Base-by-base conservation (phyloP, 108 stramenopile genomes). In the Cylindrotheca closterium region DNA sequence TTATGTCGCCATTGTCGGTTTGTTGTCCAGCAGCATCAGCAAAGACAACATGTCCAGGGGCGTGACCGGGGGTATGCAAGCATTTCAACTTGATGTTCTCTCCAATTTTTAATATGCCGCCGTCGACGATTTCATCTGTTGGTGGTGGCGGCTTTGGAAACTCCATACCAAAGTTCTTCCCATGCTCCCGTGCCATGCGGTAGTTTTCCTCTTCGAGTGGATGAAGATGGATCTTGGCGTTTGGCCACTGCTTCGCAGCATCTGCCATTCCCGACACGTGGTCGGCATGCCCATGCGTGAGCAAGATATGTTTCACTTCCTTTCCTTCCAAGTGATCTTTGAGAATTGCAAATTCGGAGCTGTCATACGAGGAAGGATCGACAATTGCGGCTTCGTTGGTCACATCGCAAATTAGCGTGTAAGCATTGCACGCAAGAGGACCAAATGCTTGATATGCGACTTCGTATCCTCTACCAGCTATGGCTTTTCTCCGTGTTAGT, bases 11-110 rank as follows among this genome's bases (percentile, higher is more conserved):
- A n/a, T 5, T 22, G 4, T 34, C 25, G 19, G 7, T 21, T 15
- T 10, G 8, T 28, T 3, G 8, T n/a, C n/a, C n/a, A n/a, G n/a
- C n/a, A 34, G 63, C 61, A 25, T 75, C 74, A 7, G 58, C 37
- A 52, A 75, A 69, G 0, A 68, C 47, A 4, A 75, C 74, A 57
- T 69, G 74, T 22, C 74, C 74, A 2, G 74, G 74, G 2, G 68
- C 48, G 52, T 75, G 74, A 17, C 74, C 74, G 15, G 74, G 74
- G 12, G 74, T 75, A 51, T 75, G 74, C 4, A 75, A 24, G 28
- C 62, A 66, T 27, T 46, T 21, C 3, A 75, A 51, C 23, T 65
- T 52, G 15, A 75, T 75, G 47, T 12, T 57, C 17, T 58, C 46
- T 26, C 74, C 74, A 7, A 75, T 42, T n/a, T 22, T 22, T 10